A percentile compares a stretch with the other conserved stretches of the same genome.
Evolutionary conservation across 345 rosid species (phyloP).

Genomic region (Toxicodendron radicans): DNA sequence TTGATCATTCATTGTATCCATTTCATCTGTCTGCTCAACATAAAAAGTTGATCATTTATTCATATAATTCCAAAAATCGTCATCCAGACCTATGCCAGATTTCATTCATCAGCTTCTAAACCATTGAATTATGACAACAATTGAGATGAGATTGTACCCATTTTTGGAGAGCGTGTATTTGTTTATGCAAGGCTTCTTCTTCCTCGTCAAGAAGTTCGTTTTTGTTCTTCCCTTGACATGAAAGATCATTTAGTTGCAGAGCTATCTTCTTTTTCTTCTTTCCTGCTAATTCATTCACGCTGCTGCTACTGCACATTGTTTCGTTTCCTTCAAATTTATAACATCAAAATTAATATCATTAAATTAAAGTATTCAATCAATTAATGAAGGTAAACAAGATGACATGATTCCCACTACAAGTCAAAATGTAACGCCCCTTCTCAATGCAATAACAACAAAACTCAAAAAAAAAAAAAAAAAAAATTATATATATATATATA

Average conservation of each 20-base stretch:
- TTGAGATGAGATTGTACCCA: slow-evolving; percentile 24
- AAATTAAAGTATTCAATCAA: too few species aligned
- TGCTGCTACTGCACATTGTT: not conserved
- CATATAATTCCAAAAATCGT: too few species aligned
- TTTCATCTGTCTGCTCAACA: slow-evolving; percentile 23
- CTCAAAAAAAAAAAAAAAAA: too few species aligned
- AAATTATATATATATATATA: too few species aligned
- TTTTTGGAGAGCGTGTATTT: slow-evolving; percentile 26
- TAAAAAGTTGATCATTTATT: too few species aligned
- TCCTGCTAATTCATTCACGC: slow-evolving; percentile 3
- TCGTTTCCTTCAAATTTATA: not conserved
- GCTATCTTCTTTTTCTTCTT: slow-evolving; percentile 15
- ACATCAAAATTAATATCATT: not conserved
- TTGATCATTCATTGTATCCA: slow-evolving; percentile 37
- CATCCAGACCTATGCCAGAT: too few species aligned
- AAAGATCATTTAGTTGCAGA: not conserved
- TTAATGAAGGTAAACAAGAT: too few species aligned
- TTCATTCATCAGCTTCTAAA: too few species aligned
- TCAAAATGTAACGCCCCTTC: too few species aligned
- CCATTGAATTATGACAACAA: too few species aligned
- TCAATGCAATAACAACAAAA: not conserved
- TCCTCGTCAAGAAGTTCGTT: slow-evolving; percentile 27
- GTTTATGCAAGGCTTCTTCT: slow-evolving; percentile 21
- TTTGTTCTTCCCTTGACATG: slow-evolving; percentile 26
- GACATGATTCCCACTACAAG: too few species aligned